Base-by-base conservation (phyloP, 2,329 filamentous ascomycete genomes). In the Alternaria gansuensis region DNA sequence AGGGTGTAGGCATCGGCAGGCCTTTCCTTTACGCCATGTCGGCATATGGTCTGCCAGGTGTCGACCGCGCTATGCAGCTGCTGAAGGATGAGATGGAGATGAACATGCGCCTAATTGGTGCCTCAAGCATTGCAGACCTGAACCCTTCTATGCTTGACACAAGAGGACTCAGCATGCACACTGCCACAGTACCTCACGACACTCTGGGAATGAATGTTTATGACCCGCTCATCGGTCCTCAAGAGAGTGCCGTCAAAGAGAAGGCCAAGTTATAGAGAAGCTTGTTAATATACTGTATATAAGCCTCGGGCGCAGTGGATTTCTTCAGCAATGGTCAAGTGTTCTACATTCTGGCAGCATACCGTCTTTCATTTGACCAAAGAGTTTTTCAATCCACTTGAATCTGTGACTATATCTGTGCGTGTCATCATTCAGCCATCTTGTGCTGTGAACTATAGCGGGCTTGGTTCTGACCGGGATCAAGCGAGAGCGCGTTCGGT, bases 11-110 rank as follows among this genome's bases (percentile, higher is more conserved):
- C 5, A 97, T 99, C 69, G 95, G 95, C 3, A 84, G 95, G 4
- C 95, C 95, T 11, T 98, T 99, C 83, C 80, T 99, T 60, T 99
- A 93, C 75, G 94, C 95, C 72, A 98, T 99, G 94, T 91, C 89
- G 63, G 88, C 92, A 9, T 98, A 98, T 72, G 95, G 95, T 1
- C 81, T 92, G 59, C 84, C 89, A 2, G 95, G 95, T 64, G 94
- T 98, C 21, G 91, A 96, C 73, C 86, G 92, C 33, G 95, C 95
- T 31, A 97, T 98, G 90, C 90, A 78, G 78, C 81, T 97, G 58
- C 84, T 97, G 68, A 93, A 91, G 81, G 95, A 98, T 73, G 95
- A 99, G 84, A 91, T 99, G 87, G 93, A 96, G 82, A 98, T 98
- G 94, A 95, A 94, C 74, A 98, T 99, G 95, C 87, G 95, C 6